Base-by-base conservation (phyloP, 225 moss, liverwort and hornwort genomes). In the Marchantia polymorpha region DNA sequence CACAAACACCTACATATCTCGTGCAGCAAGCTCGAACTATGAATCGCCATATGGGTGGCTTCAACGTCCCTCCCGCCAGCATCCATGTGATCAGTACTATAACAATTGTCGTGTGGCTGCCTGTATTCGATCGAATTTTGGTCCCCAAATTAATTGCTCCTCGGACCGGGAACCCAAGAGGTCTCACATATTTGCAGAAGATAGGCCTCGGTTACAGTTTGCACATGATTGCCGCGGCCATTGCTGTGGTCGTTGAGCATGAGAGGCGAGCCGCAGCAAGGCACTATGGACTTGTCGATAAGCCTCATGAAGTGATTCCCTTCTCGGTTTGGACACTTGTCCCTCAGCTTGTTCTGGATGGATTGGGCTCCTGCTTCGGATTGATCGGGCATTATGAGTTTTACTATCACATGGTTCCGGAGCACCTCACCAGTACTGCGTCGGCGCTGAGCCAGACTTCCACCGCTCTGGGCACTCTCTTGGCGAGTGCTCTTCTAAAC, bases 301-400 rank as follows among this genome's bases (percentile, higher is more conserved):
- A 68, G 49, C 92, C 91, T 8, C 65, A 83, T 46, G 72, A 74
- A 7, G 77, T 60, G 13, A 72, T 93, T 47, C 92, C 90, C 25
- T 60, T 91, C 49, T 91, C 91, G 27, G 91, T 78, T 12, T 88
- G 90, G 65, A 90, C 86, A 87, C 67, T 93, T 12, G 76, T 86
- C 25, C 92, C 92, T 3, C 91, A 91, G 64, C 74, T 79, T 69
- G 80, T 88, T 39, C 51, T 89, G 3, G 73, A 67, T 11, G 92
- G 92, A 54, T 60, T 91, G 0, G 84, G 86, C 46, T 84, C 82
- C 54, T 76, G 82, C 25, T 89, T 93, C 51, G 64, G 69, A 54
- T 79, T 87, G 53, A 82, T 91, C 49, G 92, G 92, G n/a, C 85
- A 90, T 74, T 74, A 85, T 12, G 91, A 93, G 64, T 89, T 93